Percentiles rank a stretch among this genome's conserved stretches.
Conservation (phyloP, 2,329 filamentous ascomycete genomes). For the Cladorrhinum sp. region DNA sequence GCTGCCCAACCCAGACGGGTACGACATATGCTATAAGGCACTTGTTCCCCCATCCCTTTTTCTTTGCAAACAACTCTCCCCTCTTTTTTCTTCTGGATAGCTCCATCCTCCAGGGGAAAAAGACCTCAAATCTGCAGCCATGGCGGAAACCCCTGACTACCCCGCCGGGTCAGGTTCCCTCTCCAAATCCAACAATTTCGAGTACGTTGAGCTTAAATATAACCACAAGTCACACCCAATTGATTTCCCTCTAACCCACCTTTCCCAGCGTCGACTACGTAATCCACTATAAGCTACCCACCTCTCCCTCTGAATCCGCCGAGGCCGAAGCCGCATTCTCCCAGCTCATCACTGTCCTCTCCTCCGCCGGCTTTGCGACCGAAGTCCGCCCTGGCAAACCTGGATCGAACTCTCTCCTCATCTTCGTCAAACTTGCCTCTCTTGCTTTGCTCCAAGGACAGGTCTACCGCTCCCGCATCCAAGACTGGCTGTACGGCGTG, state of each 20-base stretch:
- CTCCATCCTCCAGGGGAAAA: background rate
- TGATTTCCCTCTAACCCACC: background rate
- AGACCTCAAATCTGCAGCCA: background rate
- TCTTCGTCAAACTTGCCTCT: constrained; percentile 80
- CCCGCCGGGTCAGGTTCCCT: background rate
- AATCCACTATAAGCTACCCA: constrained; percentile 28
- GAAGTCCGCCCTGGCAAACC: constrained; percentile 81
- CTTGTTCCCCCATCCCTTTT: background rate
- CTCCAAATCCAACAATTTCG: constrained; percentile 22
- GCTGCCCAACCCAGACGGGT: background rate
- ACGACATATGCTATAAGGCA: background rate
- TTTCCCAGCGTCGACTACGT: constrained; percentile 28
- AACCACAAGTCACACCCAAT: background rate
- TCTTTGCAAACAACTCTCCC: background rate
- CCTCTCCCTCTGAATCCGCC: constrained; percentile 42
- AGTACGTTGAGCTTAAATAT: constrained; percentile 17
- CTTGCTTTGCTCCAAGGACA: constrained; percentile 72
- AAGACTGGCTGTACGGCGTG: constrained; percentile 92
- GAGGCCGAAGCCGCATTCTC: constrained; percentile 74
- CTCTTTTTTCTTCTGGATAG: background rate
- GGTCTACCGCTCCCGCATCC: constrained; percentile 81
- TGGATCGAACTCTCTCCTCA: constrained; percentile 70
- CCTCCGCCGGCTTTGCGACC: constrained; percentile 75
- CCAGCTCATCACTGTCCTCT: constrained; percentile 71
- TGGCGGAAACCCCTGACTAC: constrained; percentile 4